These are phyloP conservation scores for Schizochytrium sp. DNA, from an alignment of 108 stramenopile species.

Conservation along the genomic window DNA sequence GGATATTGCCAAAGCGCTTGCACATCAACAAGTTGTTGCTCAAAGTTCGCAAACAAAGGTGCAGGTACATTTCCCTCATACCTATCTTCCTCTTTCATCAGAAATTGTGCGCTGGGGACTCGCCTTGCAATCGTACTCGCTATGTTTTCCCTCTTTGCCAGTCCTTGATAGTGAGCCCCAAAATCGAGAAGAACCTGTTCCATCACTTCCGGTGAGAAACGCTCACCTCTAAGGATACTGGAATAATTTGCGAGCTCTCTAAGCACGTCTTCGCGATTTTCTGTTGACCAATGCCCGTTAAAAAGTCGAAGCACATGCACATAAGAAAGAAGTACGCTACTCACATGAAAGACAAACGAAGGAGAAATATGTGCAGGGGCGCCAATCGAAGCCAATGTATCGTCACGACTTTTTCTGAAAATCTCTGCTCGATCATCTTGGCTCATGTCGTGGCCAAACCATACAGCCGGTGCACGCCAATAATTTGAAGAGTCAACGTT, in stretches of 20 bases:
- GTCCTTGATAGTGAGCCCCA: background rate
- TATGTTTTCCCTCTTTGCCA: background rate
- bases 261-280: background rate
- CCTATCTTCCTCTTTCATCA: background rate
- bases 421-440: background rate
- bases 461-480: background rate
- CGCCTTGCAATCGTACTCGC: background rate
- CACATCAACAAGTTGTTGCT: slow-evolving; percentile 1
- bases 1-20: background rate
- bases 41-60: background rate
- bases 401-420: too few species aligned
- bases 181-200: background rate
- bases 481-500: background rate
- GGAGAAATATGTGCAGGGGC: background rate
- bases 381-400: slow-evolving; percentile 31
- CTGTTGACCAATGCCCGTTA: background rate
- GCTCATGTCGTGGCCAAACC: background rate
- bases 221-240: background rate
- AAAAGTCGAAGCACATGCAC: background rate
- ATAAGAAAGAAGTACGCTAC: slow-evolving; percentile 19
- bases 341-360: background rate
- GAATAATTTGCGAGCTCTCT: background rate
- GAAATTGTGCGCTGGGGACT: background rate
- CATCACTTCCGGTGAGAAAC: background rate
- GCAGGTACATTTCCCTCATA: background rate